Evolutionary conservation across 805 yeast species (phyloP).

Genomic region (Candida adriatica): DNA sequence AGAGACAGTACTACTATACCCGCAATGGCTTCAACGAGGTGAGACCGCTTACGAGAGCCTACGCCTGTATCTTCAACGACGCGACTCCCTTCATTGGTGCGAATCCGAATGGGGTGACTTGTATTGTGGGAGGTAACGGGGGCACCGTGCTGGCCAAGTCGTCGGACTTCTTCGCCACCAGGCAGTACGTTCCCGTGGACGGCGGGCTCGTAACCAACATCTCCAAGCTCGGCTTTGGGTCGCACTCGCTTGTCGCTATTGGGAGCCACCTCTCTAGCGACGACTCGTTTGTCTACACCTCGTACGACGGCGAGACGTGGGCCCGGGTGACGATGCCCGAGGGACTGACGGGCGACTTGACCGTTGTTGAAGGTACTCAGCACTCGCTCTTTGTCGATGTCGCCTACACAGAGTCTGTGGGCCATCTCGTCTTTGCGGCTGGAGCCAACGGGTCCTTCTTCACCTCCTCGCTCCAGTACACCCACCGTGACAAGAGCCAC

Average conservation of each 20-base stretch:
- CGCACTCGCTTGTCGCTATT: conserved; percentile 30
- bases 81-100: conserved; percentile 22
- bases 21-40: conserved; percentile 36
- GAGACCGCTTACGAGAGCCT: conserved; percentile 23
- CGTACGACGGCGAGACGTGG: conserved; percentile 31
- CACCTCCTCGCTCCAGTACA: conserved; percentile 34
- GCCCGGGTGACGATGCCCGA: conserved; percentile 27
- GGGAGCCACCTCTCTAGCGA: conserved; percentile 23
- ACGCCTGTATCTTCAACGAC: conserved; percentile 28
- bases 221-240: conserved; percentile 28
- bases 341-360: conserved; percentile 18
- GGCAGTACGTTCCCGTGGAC: conserved; percentile 24
- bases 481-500: conserved; percentile 26
- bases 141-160: conserved; percentile 30
- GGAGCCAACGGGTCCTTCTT: conserved; percentile 48
- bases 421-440: conserved; percentile 29
- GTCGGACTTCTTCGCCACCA: conserved; percentile 37
- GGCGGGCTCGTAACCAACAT: conserved; percentile 28
- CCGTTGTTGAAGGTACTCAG: conserved; percentile 31
- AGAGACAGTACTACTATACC: conserved; percentile 34
- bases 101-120: conserved; percentile 31
- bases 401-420: conserved; percentile 17
- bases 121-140: conserved; percentile 35
- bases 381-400: conserved; percentile 36
- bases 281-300: conserved; percentile 24